phyloP scores from a whole-genome alignment of 768 basidiomycete species.

The Mycena latifolia region DNA sequence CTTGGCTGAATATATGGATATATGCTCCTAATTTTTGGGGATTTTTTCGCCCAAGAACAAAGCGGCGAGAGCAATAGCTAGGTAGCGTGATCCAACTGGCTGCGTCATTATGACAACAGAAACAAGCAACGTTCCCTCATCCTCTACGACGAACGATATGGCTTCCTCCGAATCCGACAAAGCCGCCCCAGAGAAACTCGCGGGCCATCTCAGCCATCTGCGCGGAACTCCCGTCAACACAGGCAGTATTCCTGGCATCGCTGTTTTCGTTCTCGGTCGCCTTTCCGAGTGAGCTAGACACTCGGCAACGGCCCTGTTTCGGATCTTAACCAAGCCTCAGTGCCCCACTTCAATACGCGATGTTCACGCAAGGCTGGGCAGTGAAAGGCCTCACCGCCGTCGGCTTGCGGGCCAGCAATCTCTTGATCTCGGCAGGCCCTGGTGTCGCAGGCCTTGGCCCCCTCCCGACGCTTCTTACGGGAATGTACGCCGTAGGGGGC shows the following conservation, averaged over 20 bases:
- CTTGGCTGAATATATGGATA: too few species aligned
- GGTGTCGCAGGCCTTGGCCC: slow-evolving; percentile 30
- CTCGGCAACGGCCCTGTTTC: background rate
- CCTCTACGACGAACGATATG: too few species aligned
- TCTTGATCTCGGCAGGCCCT: slow-evolving; percentile 26
- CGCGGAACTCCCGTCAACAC: background rate
- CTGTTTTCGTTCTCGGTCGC: slow-evolving; percentile 23
- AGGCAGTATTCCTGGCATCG: background rate
- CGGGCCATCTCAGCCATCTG: background rate
- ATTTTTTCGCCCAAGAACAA: too few species aligned
- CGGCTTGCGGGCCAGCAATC: slow-evolving; percentile 32
- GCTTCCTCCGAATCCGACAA: too few species aligned
- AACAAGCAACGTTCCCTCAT: too few species aligned
- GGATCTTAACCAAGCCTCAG: background rate
- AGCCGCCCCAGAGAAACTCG: too few species aligned
- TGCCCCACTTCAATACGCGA: slow-evolving; percentile 33
- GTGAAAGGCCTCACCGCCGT: slow-evolving; percentile 32
- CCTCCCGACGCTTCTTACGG: slow-evolving; percentile 30
- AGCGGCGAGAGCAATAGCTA: too few species aligned
- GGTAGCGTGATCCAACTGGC: too few species aligned
- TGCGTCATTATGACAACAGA: too few species aligned
- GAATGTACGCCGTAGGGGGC: slow-evolving; percentile 33
- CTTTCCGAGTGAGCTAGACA: slow-evolving; percentile 23
- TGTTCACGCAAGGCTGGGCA: slow-evolving; percentile 34
- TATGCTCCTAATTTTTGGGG: too few species aligned